A percentile compares a stretch with the other conserved stretches of the same genome.
Evolutionary conservation across 352 stramenopile species (phyloP).

Genomic region (Pythium folliculosum): DNA sequence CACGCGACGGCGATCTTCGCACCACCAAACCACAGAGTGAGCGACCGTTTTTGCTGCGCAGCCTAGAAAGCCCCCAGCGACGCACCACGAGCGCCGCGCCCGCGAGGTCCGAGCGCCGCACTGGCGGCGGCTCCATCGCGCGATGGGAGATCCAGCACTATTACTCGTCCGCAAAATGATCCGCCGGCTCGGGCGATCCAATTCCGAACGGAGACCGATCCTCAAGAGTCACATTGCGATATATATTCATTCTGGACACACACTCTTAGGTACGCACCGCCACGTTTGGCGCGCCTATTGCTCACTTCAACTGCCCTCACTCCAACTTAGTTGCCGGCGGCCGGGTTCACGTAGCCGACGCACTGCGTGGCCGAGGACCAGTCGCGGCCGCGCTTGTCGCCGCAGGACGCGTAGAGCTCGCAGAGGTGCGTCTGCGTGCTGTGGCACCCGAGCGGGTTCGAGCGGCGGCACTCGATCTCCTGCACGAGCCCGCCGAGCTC

Average conservation of each 20-base stretch:
- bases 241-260: not conserved
- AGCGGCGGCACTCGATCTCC: constrained; percentile 81
- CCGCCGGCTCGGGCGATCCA: too few species aligned
- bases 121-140: not conserved
- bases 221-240: too few species aligned
- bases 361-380: constrained; percentile 79
- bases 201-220: too few species aligned
- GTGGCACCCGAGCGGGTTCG: constrained; percentile 81
- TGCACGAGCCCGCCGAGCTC: constrained; percentile 85
- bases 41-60: too few species aligned
- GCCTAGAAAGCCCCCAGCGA: not conserved
- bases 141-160: not conserved
- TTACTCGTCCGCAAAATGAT: too few species aligned
- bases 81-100: constrained; percentile 20
- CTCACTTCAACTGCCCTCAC: not conserved
- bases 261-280: constrained; percentile 19
- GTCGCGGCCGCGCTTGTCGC: constrained; percentile 76
- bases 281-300: constrained; percentile 3
- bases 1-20: constrained; percentile 10
- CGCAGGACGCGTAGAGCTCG: constrained; percentile 80
- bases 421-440: constrained; percentile 85
- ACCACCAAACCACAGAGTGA: not conserved
- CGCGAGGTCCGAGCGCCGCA: constrained; percentile 17
- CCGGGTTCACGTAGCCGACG: constrained; percentile 55
- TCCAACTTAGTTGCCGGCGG: too few species aligned